Conservation (phyloP, 169 alveolate genomes). For the Eimeria sp. region DNA sequence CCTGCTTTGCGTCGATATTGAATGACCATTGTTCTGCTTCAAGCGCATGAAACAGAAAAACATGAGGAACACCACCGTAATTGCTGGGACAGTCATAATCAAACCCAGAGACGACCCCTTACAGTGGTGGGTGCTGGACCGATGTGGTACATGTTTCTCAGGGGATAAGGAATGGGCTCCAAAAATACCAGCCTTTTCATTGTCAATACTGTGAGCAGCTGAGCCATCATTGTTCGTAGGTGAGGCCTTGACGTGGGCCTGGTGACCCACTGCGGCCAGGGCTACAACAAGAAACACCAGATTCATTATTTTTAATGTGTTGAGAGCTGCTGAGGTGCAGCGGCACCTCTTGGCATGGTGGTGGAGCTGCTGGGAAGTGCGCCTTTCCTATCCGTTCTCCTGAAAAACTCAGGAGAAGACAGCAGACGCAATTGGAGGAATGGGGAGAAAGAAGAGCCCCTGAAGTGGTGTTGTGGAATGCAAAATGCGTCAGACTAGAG, state of each 20-base stretch:
- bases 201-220: not conserved
- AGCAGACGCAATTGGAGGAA: not conserved
- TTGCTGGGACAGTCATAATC: not conserved
- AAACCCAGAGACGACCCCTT: not conserved
- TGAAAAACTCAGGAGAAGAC: not conserved
- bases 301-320: not conserved
- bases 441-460: not conserved
- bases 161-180: not conserved
- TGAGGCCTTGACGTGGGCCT: not conserved
- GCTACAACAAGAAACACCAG: not conserved
- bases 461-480: not conserved
- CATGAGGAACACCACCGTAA: constrained; percentile 28
- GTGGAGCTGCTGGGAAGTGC: not conserved
- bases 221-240: not conserved
- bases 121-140: not conserved
- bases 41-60: not conserved
- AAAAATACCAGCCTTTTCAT: not conserved
- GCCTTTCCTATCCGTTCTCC: not conserved
- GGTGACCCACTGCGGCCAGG: not conserved
- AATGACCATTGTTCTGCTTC: not conserved
- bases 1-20: not conserved
- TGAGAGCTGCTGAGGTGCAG: not conserved
- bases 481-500: not conserved
- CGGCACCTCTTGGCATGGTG: constrained; percentile 29
- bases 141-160: not conserved